These are phyloP conservation scores for Starmerella sp. DNA, from an alignment of 805 yeast species.

Conservation along the genomic window DNA sequence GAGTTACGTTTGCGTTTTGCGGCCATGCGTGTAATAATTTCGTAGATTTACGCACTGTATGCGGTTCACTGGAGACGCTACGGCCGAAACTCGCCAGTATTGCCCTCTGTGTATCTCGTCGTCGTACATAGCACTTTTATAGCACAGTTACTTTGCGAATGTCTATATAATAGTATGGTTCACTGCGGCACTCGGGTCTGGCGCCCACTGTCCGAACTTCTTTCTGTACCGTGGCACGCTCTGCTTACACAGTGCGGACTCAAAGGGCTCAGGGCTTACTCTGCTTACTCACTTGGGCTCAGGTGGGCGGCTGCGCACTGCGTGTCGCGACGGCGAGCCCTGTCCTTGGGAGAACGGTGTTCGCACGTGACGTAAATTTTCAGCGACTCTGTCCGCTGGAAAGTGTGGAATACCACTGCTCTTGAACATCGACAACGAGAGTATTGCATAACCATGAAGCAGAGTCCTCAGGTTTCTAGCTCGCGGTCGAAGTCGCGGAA, in stretches of 20 bases:
- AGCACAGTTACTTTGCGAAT: too few species aligned
- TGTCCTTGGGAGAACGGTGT: neutral
- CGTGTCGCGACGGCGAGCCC: neutral
- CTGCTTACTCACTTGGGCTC: neutral
- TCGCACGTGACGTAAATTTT: neutral
- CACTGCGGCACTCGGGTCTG: too few species aligned
- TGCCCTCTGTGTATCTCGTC: too few species aligned
- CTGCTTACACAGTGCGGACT: neutral
- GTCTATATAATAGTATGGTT: too few species aligned
- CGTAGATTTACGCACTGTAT: too few species aligned
- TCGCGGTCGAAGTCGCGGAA: constrained; percentile 99
- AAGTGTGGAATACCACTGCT: constrained; percentile 4
- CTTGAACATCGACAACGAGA: constrained; percentile 7
- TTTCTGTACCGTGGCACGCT: too few species aligned
- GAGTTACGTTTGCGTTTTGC: too few species aligned
- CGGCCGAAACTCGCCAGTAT: too few species aligned
- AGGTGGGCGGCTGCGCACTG: neutral
- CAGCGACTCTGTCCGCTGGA: constrained; percentile 3
- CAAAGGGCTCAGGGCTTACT: neutral
- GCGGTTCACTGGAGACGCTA: too few species aligned
- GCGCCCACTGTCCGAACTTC: too few species aligned
- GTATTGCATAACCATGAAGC: constrained; percentile 23
- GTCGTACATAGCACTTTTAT: too few species aligned
- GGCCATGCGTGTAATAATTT: too few species aligned
- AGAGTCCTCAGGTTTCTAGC: constrained; percentile 70